A percentile compares a stretch with the other conserved stretches of the same genome.
Conservation (phyloP, 2,329 filamentous ascomycete species). For the Trichoderma lentiforme region DNA sequence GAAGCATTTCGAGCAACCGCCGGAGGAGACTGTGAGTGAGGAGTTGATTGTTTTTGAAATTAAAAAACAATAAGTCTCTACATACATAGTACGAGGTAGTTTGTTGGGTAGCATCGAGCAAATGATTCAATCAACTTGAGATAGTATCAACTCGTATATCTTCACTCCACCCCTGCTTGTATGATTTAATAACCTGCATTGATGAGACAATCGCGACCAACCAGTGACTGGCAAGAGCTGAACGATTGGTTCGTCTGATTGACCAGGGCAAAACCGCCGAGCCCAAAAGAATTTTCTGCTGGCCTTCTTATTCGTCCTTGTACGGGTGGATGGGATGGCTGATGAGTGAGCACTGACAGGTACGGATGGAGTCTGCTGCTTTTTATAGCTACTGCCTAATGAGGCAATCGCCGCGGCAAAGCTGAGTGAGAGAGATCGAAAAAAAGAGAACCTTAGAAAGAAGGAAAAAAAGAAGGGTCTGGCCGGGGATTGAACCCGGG, state of each 20-base stretch:
- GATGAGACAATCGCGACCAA: neutral
- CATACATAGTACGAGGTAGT: neutral
- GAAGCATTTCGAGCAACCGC: neutral
- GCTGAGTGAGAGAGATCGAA: no score
- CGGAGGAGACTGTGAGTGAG: conserved; percentile 1
- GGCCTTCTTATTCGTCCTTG: neutral
- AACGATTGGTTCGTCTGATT: neutral
- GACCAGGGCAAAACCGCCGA: neutral
- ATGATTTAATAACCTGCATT: neutral
- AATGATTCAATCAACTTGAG: neutral
- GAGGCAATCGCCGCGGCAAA: neutral
- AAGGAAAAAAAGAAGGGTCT: conserved; percentile 36
- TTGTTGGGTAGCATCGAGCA: neutral
- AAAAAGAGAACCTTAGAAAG: conserved; percentile 24
- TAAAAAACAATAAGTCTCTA: neutral
- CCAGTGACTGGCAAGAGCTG: neutral
- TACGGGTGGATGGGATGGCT: neutral
- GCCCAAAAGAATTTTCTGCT: neutral
- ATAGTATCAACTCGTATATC: neutral
- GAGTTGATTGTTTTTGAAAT: neutral
- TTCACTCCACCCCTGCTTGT: neutral
- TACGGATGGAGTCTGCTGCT: neutral
- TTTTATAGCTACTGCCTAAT: neutral
- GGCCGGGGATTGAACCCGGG: conserved; percentile 47
- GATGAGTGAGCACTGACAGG: neutral